Evolutionary conservation across 2,329 filamentous ascomycete species (phyloP).

Genomic region (Emmonsiellopsis sp.): DNA sequence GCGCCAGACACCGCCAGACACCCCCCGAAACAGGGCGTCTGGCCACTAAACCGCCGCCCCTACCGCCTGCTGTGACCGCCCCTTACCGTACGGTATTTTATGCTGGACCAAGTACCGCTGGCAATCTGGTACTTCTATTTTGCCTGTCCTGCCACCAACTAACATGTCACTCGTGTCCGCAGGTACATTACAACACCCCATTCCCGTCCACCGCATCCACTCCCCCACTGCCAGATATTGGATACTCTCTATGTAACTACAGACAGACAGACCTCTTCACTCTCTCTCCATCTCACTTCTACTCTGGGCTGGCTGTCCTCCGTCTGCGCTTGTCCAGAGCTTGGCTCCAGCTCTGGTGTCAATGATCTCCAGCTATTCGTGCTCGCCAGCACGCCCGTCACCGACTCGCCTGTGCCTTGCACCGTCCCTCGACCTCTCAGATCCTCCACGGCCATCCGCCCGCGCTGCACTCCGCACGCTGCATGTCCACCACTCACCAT

Average conservation of each 20-base stretch:
- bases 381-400: not conserved
- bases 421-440: not conserved
- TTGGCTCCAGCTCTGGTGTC: not conserved
- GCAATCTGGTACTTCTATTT: not conserved
- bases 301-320: not conserved
- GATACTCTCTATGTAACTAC: too few relatives aligned
- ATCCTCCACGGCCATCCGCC: not conserved
- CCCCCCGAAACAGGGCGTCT: too few relatives aligned
- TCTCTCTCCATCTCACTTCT: too few relatives aligned
- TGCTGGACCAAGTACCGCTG: not conserved
- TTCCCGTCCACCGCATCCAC: not conserved
- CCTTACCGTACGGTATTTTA: too few relatives aligned
- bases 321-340: not conserved
- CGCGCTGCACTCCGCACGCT: not conserved
- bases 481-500: not conserved
- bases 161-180: not conserved
- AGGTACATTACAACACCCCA: not conserved
- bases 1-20: too few relatives aligned
- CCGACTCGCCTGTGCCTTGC: not conserved
- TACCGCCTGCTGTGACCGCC: too few relatives aligned
- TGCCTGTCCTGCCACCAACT: not conserved
- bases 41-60: too few relatives aligned
- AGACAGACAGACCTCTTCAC: too few relatives aligned
- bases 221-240: not conserved
- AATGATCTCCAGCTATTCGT: conserved; percentile 2